Evolutionary conservation across 148 eudicot species (phyloP), one percentile per base, ranked within the genome.

Genomic region (Chenopodium berlandieri): DNA sequence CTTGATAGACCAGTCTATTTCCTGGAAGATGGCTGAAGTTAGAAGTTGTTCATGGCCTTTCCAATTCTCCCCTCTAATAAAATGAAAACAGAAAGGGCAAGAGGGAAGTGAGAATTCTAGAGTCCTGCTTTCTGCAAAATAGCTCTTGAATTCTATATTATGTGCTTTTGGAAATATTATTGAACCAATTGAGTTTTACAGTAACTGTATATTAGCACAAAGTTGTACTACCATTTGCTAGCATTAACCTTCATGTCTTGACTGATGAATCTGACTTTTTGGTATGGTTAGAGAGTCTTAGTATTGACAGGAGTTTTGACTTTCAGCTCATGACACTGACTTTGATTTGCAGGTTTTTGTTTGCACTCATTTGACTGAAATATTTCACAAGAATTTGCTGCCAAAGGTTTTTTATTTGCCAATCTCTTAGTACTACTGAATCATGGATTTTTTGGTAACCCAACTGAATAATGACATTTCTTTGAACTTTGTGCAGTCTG

Each of bases 301-400:
- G 25, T 30, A 64, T 37, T 81, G 6, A 0, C 23, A 4, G 30
- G 8, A 69, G 31, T 46, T 13, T 44, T 44, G 47, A 69, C 40
- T 17, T 70, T 7, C 32, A 71, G 69, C 76, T 85, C 66, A 46
- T 79, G 17, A 79, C 37, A 31, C 16, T 56, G 50, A 76, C 13
- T 72, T 71, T 34, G 12, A 46, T 70, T 84, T 85, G 81, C 91
- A 96, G 99, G 99, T 92, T 84, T 85, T 96, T 75, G 86, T 96
- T 80, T 94, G 97, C 85, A 96, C 99, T 78, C 99, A 96, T 85
- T 91, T 96, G 93, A 91, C 93, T 10, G 98, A 96, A 88, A 90
- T 96, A 83, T 94, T 91, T 84, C 85, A 85, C 60, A 88, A 92
- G 80, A 85, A 83, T 80, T 86, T 84, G 88, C 83, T 96, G 79